Conservation (phyloP, 352 stramenopile species). For the Globisporangium acanthophoron region DNA sequence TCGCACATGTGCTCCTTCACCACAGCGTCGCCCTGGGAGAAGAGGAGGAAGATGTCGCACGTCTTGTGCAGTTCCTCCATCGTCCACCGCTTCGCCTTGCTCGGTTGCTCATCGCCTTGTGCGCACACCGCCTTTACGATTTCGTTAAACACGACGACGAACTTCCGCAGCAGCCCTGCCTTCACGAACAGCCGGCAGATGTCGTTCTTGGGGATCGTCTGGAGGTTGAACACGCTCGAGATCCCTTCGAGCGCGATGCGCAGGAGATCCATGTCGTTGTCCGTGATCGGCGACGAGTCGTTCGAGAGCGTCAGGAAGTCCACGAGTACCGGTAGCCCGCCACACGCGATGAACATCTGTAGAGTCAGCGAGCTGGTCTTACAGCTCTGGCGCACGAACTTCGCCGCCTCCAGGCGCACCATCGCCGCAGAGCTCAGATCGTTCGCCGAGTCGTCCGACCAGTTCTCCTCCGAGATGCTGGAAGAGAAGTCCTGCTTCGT, state of each 20-base stretch:
- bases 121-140: slow-evolving; percentile 40
- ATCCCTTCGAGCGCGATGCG: slow-evolving; percentile 89
- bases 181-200: slow-evolving; percentile 94
- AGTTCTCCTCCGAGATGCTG: slow-evolving; percentile 1
- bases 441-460: slow-evolving; percentile 19
- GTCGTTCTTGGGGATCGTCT: slow-evolving; percentile 91
- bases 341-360: slow-evolving; percentile 93
- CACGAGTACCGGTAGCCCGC: slow-evolving; percentile 80
- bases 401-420: slow-evolving; percentile 82
- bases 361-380: slow-evolving; percentile 85
- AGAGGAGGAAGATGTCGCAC: slow-evolving; percentile 87
- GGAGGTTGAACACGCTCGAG: slow-evolving; percentile 87
- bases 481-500: slow-evolving; percentile 43
- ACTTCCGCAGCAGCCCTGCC: slow-evolving; percentile 84
- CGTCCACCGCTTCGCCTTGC: slow-evolving; percentile 28
- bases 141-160: slow-evolving; percentile 83
- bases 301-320: slow-evolving; percentile 65
- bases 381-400: slow-evolving; percentile 86
- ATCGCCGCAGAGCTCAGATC: slow-evolving; percentile 29
- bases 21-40: slow-evolving; percentile 88
- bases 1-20: slow-evolving; percentile 93
- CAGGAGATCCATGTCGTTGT: slow-evolving; percentile 51
- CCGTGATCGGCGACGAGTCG: slow-evolving; percentile 9
- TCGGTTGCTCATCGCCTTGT: not conserved
- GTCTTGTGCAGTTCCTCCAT: slow-evolving; percentile 73